Percentiles rank a stretch among this genome's conserved stretches.
These are phyloP conservation scores for Neurospora tetrasperma DNA, from an alignment of 495 filamentous ascomycete genomes.

Conservation along the genomic window DNA sequence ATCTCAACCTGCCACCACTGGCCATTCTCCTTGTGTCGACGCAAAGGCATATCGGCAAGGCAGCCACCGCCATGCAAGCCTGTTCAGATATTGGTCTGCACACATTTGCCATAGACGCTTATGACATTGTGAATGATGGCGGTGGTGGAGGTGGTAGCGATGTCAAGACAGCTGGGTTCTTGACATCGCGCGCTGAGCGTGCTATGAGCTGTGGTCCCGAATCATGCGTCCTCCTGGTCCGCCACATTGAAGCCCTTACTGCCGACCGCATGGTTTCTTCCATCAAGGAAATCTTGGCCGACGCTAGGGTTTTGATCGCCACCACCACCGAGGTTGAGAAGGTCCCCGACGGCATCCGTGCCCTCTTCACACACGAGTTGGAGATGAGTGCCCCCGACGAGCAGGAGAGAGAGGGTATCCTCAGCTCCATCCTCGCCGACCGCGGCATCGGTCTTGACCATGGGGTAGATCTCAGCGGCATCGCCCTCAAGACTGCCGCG, in stretches of 20 bases:
- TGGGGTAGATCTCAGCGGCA: slow-evolving; percentile 69
- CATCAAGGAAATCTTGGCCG: slow-evolving; percentile 65
- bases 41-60: slow-evolving; percentile 86
- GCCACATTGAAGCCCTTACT: slow-evolving; percentile 82
- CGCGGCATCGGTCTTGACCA: slow-evolving; percentile 59
- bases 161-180: slow-evolving; percentile 82
- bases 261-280: slow-evolving; percentile 80
- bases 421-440: slow-evolving; percentile 66
- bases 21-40: slow-evolving; percentile 81
- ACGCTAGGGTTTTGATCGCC: slow-evolving; percentile 71
- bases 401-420: slow-evolving; percentile 77
- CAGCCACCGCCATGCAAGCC: slow-evolving; percentile 60
- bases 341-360: slow-evolving; percentile 77
- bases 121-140: slow-evolving; percentile 85
- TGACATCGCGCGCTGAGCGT: slow-evolving; percentile 78
- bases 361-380: slow-evolving; percentile 90
- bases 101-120: slow-evolving; percentile 79
- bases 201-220: slow-evolving; percentile 80
- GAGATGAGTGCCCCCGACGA: slow-evolving; percentile 92
- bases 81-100: slow-evolving; percentile 85
- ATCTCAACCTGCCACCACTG: slow-evolving; percentile 76
- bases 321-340: slow-evolving; percentile 94
- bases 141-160: slow-evolving; percentile 69
- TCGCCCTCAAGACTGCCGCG: slow-evolving; percentile 91
- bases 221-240: slow-evolving; percentile 70